These are phyloP conservation scores for Acanthamoeba triangularis DNA, from an alignment of 208 protist genomes.

Conservation along the genomic window DNA sequence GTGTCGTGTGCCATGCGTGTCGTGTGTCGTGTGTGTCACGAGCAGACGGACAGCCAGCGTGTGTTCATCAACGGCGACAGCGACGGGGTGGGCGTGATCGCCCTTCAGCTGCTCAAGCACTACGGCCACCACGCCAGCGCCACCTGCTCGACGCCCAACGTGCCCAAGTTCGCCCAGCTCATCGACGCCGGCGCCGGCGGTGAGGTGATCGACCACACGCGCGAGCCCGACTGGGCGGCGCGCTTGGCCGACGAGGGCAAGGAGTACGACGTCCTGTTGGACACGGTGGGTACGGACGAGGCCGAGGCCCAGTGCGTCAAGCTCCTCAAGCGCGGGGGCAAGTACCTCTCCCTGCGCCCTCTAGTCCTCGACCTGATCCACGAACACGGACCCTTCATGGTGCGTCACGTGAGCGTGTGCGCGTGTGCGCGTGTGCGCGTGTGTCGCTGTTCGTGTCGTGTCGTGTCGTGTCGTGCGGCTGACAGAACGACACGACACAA, in stretches of 20 bases:
- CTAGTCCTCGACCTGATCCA: background rate
- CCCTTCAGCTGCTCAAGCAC: conserved; percentile 29
- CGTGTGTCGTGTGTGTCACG: no score
- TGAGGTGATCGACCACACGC: background rate
- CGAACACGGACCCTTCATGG: background rate
- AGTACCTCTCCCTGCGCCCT: background rate
- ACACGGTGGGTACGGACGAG: conserved; percentile 11
- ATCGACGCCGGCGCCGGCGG: background rate
- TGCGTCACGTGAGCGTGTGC: background rate
- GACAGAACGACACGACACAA: background rate
- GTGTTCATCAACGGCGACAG: conserved; percentile 32
- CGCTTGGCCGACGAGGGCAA: background rate
- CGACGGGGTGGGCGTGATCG: background rate
- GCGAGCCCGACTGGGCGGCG: background rate
- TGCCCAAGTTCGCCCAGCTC: background rate
- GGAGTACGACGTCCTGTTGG: conserved; percentile 28
- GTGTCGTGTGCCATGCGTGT: background rate
- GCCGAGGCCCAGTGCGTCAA: background rate
- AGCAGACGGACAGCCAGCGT: background rate
- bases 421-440: no score
- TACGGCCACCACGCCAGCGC: conserved; percentile 13
- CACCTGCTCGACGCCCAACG: background rate
- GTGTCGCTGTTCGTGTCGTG: no score
- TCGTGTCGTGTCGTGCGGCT: background rate
- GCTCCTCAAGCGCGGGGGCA: background rate